Evolutionary conservation across 257 asterid genomes (phyloP).

Genomic region (Handroanthus guayacan): DNA sequence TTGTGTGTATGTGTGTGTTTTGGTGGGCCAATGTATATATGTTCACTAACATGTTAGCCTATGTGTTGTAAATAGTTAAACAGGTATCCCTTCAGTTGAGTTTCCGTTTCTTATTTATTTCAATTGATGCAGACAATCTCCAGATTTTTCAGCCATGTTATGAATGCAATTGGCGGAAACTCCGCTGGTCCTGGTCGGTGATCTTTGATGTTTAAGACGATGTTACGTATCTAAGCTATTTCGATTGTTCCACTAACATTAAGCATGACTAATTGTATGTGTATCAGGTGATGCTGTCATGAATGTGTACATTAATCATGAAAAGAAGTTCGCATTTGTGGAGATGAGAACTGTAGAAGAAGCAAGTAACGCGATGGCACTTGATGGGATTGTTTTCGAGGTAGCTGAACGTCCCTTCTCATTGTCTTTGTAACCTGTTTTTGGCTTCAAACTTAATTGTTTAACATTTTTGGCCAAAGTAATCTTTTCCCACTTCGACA

Average conservation of each 20-base stretch:
- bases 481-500: background rate
- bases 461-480: background rate
- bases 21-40: background rate
- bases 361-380: slow-evolving; percentile 85
- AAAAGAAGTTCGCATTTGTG: slow-evolving; percentile 82
- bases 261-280: slow-evolving; percentile 26
- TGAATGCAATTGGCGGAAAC: slow-evolving; percentile 65
- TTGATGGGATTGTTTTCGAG: slow-evolving; percentile 80
- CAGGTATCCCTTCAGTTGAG: background rate
- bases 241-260: slow-evolving; percentile 27
- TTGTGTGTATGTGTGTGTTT: background rate
- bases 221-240: slow-evolving; percentile 13
- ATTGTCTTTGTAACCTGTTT: slow-evolving; percentile 27
- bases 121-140: slow-evolving; percentile 51
- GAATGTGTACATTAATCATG: slow-evolving; percentile 72
- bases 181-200: slow-evolving; percentile 65
- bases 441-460: background rate
- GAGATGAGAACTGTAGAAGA: slow-evolving; percentile 87
- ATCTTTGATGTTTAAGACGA: slow-evolving; percentile 28
- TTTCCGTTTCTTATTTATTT: slow-evolving; percentile 28
- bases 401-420: slow-evolving; percentile 38
- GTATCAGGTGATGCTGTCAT: slow-evolving; percentile 65
- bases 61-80: background rate
- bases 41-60: slow-evolving; percentile 3
- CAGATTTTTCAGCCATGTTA: slow-evolving; percentile 61